Base-by-base conservation (phyloP, 805 yeast species). In the Ogataea minuta region DNA sequence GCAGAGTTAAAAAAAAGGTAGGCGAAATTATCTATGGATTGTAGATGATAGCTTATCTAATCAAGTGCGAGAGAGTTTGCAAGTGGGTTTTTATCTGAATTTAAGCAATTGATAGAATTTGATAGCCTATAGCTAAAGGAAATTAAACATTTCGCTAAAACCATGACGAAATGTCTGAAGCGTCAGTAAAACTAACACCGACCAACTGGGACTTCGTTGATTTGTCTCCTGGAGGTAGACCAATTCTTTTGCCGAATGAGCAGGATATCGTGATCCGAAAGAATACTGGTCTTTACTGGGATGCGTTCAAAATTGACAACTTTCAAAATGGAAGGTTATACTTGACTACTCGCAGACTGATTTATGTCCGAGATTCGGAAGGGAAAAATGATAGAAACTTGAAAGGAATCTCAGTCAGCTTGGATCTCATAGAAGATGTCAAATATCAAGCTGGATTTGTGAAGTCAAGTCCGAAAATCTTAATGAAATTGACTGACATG, bases 261-360 rank as follows among this genome's bases (percentile, higher is more conserved):
- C 62, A 65, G 25, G 79, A 77, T 46, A 59, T 80, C 2, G 54
- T 68, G 2, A 76, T 81, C 1, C 78, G 71, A 41, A 70, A 68
- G 36, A 62, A 67, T 14, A 73, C 86, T 1, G 96, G 96, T 0
- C 59, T 90, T 3, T 90, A 90, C 56, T 90, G 84, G 51, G 95
- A 88, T 15, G 77, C 77, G 42, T 66, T 67, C 43, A 86, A 85
- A 63, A 72, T 86, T 16, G 36, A 64, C 2, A 67, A 75, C 21
- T 74, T 80, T 46, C 95, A 86, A 56, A 63, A 72, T 42, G 98
- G 98, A 0, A 68, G 95, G 21, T 54, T 84, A 0, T 89, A 89
- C 58, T 63, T 91, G 21, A 90, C 98, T 0, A 76, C 79, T 26
- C 71, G 72, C 39, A 63, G 97, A 31, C 59, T 91, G 2, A 79